Base-by-base conservation (phyloP, 805 yeast genomes). In the Yamadazyma sp. region DNA sequence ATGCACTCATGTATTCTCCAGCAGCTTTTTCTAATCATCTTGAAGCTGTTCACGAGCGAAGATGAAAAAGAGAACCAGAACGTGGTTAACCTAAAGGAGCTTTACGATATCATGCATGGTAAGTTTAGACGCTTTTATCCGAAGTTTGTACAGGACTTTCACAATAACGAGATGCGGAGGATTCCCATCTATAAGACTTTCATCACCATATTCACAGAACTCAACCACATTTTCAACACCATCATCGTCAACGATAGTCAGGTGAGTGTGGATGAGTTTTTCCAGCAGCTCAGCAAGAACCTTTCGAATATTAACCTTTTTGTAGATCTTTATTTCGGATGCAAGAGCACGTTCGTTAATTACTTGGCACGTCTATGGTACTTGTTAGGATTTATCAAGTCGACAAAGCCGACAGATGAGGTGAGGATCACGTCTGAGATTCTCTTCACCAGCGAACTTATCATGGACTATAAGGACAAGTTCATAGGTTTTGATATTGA, bases 281-380 rank as follows among this genome's bases (percentile, higher is more conserved):
- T 38, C 11, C 29, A 35, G 8, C 13, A 38, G 5, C 24, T 50
- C 18, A 33, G 37, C 12, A 13, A 26, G 12, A 35, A 44, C 11
- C 17, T 46, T 6, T 29, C 39, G 6, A 24, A 30, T 15, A 48
- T 50, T 47, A 49, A 46, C 5, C 19, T 49, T n/a, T 44, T 57
- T 22, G 40, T 50, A 4, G 44, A 55, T 29, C 26, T 37, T 16
- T 50, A 49, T 40, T 60, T 56, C 42, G 67, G 66, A 2, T 52
- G 57, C 23, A 40, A 32, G 17, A 60, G 57, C 11, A 50, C 52
- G 12, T 44, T 57, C 31, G 25, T 35, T 5, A 23, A 48, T 21
- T 60, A 61, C 32, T 29, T 48, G 6, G 53, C 47, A 18, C 52
- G 49, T 36, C 35, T 59, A 4, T 52, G 54, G 54, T 59, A 49